These are phyloP conservation scores for Dactylellina sp. DNA, from an alignment of 2,329 filamentous ascomycete species.

Conservation along the genomic window DNA sequence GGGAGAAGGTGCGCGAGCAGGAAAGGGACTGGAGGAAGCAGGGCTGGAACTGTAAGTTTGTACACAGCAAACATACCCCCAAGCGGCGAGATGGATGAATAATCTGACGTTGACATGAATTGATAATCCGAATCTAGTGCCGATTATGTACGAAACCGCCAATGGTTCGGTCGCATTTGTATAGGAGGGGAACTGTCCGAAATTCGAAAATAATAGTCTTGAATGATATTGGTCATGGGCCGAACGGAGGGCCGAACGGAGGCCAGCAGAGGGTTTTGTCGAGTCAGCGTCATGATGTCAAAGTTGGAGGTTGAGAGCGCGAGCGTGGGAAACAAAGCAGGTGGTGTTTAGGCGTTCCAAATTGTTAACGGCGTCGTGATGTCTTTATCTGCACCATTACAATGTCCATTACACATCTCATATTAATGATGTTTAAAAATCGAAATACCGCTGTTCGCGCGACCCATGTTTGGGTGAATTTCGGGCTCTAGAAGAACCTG, in stretches of 20 bases:
- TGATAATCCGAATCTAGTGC: conserved; percentile 25
- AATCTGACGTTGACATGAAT: conserved; percentile 15
- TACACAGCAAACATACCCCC: too few relatives aligned
- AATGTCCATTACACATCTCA: conserved; percentile 5
- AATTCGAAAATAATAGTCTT: conserved; percentile 14
- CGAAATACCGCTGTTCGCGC: conserved; percentile 39
- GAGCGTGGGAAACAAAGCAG: background rate
- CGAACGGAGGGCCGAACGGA: too few relatives aligned
- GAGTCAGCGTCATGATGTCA: conserved; percentile 5
- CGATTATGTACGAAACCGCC: conserved; percentile 44
- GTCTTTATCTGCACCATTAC: conserved; percentile 27
- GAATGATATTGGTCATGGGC: conserved; percentile 12
- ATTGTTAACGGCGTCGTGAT: conserved; percentile 17
- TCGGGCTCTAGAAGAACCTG: conserved; percentile 33
- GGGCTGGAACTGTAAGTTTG: conserved; percentile 53
- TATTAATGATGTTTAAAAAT: conserved; percentile 19
- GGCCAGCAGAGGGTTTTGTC: background rate
- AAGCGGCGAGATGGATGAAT: conserved; percentile 12
- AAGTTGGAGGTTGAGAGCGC: background rate
- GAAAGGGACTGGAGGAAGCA: conserved; percentile 49
- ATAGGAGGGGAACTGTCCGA: conserved; percentile 17
- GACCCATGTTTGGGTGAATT: conserved; percentile 27
- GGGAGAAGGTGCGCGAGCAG: conserved; percentile 40
- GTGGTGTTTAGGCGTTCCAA: background rate
- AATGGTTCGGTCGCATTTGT: conserved; percentile 35